Percentiles rank a stretch among this genome's conserved stretches.
phyloP scores from a whole-genome alignment of 306 rosid species.

The Vicia faba region DNA sequence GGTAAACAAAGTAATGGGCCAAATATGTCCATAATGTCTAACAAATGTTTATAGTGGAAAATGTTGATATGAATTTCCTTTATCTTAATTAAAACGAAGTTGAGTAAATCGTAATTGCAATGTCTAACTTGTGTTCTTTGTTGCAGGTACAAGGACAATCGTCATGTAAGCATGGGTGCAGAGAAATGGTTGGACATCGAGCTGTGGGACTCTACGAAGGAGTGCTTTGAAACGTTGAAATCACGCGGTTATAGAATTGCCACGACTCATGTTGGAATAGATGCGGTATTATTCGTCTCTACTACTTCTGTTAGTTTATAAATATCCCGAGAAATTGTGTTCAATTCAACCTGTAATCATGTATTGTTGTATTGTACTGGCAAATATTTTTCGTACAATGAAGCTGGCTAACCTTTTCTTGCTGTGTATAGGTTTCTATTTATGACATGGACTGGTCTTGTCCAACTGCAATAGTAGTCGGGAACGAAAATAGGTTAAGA shows the following conservation, averaged over 20 bases:
- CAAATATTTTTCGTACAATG: neutral
- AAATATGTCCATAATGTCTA: too few species aligned
- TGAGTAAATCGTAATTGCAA: neutral
- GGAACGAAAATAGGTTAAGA: constrained; percentile 77
- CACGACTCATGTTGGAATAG: constrained; percentile 81
- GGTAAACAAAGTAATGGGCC: too few species aligned
- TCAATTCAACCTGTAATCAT: constrained; percentile 9
- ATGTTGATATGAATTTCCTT: too few species aligned
- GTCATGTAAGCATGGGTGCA: constrained; percentile 98
- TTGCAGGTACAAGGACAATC: constrained; percentile 86
- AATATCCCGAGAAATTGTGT: neutral
- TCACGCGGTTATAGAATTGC: constrained; percentile 90
- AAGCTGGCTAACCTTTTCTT: constrained; percentile 36
- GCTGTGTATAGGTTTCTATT: constrained; percentile 62
- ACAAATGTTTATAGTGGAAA: too few species aligned
- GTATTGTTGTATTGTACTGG: neutral
- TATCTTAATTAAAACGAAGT: neutral
- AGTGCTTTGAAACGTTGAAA: constrained; percentile 70
- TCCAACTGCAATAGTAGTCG: constrained; percentile 89
- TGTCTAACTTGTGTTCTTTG: constrained; percentile 20
- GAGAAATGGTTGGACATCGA: constrained; percentile 99
- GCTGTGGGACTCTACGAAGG: constrained; percentile 74
- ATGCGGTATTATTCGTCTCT: constrained; percentile 57
- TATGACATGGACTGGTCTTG: constrained; percentile 88
- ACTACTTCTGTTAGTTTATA: constrained; percentile 10